Evolutionary conservation across 2,329 filamentous ascomycete species (phyloP).

Genomic region (Thelonectria blattea): DNA sequence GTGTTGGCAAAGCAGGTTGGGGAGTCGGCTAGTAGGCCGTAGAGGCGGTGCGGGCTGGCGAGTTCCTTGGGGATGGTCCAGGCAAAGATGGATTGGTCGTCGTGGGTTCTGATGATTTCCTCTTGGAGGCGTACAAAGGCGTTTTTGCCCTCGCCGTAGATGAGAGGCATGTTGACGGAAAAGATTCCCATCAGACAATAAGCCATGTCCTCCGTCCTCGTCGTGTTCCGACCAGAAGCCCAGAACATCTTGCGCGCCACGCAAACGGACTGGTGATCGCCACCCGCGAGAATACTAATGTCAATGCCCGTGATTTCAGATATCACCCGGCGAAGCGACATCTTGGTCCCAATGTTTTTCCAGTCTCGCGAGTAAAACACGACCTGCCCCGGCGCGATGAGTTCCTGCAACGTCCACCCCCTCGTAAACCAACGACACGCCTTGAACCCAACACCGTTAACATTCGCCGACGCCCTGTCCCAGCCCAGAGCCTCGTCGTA

Average conservation of each 20-base stretch:
- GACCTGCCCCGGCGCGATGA: conserved; percentile 11
- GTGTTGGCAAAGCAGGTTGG: neutral
- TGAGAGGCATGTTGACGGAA: conserved; percentile 7
- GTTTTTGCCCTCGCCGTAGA: conserved; percentile 14
- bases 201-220: conserved; percentile 8
- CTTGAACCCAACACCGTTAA: neutral
- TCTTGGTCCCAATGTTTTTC: conserved; percentile 7
- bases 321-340: neutral
- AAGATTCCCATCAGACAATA: conserved; percentile 18
- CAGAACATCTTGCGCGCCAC: conserved; percentile 13
- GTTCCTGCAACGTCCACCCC: conserved; percentile 17
- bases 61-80: neutral
- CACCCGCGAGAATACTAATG: neutral
- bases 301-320: conserved; percentile 7
- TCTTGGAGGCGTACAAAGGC: conserved; percentile 9
- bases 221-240: conserved; percentile 6
- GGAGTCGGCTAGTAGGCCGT: neutral
- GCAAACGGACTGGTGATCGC: neutral
- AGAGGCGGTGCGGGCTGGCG: neutral
- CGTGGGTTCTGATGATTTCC: neutral
- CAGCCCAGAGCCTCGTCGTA: neutral
- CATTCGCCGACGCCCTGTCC: neutral
- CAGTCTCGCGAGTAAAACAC: conserved; percentile 12
- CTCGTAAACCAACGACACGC: conserved; percentile 5
- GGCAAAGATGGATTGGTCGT: neutral